Conservation (phyloP, 768 basidiomycete genomes). For the Mycena filopes region DNA sequence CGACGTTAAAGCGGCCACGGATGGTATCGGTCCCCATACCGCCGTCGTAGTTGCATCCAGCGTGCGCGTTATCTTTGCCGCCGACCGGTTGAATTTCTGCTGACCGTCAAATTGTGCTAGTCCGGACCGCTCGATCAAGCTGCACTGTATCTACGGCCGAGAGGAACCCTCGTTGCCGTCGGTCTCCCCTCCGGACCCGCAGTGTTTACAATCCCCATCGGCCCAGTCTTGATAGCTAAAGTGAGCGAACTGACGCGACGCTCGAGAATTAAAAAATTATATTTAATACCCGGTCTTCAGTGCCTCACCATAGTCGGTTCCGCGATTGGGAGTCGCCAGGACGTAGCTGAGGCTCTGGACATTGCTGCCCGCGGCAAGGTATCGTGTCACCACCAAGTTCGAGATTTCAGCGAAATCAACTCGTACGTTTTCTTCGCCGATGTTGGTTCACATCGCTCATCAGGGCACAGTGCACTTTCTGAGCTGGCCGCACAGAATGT, state of each 20-base stretch:
- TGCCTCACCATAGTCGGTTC: constrained; percentile 40
- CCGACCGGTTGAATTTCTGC: too few relatives aligned
- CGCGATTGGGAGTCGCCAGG: constrained; percentile 71
- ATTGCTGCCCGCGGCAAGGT: constrained; percentile 78
- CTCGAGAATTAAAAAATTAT: background rate
- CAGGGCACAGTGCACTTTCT: background rate
- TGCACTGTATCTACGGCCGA: constrained; percentile 72
- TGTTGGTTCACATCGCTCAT: background rate
- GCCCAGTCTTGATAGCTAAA: constrained; percentile 45
- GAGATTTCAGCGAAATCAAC: constrained; percentile 60
- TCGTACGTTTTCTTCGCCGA: constrained; percentile 49
- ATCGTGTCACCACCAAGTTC: constrained; percentile 61
- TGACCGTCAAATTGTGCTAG: constrained; percentile 33
- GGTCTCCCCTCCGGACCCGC: constrained; percentile 66
- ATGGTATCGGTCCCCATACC: constrained; percentile 77
- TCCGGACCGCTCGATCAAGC: constrained; percentile 61
- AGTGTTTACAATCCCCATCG: constrained; percentile 63
- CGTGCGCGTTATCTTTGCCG: constrained; percentile 41
- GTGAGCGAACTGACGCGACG: constrained; percentile 28
- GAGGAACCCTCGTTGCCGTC: constrained; percentile 78
- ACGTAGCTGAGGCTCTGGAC: constrained; percentile 79
- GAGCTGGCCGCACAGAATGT: constrained; percentile 39
- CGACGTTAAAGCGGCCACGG: constrained; percentile 69
- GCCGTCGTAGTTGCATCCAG: constrained; percentile 68
- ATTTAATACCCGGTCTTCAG: background rate